Evolutionary conservation across 2,329 filamentous ascomycete genomes (phyloP), one percentile per base, ranked within the genome.

Genomic region (Aspergillus ustus): DNA sequence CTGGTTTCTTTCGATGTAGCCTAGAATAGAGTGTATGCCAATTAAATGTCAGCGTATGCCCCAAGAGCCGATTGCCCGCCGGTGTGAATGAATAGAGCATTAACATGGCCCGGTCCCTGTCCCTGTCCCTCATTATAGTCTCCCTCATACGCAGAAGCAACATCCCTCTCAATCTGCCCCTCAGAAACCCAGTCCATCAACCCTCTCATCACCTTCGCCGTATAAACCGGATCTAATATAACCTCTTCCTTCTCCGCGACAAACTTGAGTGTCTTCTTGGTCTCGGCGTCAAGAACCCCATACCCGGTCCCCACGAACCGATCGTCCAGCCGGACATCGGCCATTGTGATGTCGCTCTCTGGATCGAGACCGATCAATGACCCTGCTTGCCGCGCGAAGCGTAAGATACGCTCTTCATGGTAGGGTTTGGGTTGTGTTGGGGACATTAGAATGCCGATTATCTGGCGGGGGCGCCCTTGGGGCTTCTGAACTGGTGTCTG

Each of bases 51-150:
- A 2, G 67, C 68, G 53, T 76, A 76, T 37, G 74, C 74, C 46
- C 69, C 65, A n/a, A 77, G 52, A 1, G 73, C 72, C 44, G 72
- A 67, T 60, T 77, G 75, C 5, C 75, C 75, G 9, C 75, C 75
- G 1, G 75, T 77, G 64, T 77, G 75, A n/a, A 77, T 72, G 43
- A 77, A 76, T 20, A 77, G 63, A 7, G 67, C 70, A 68, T 76
- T 77, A 7, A 71, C 61, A n/a, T 63, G 49, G n/a, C 65, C 52
- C 37, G 60, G 50, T 2, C 25, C 52, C 37, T 61, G 50, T 2
- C 25, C 45, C 37, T 57, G 46, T 7, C 43, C 40, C 22, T 31
- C 9, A 57, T 49, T 7, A 25, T 25, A 25, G 25, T 5, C 25
- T 25, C 6, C 25, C 3, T 25, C 2, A 15, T 13, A 20, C 19